These are phyloP conservation scores for Talinum fruticosum DNA, from an alignment of 148 eudicot genomes.

Conservation along the genomic window DNA sequence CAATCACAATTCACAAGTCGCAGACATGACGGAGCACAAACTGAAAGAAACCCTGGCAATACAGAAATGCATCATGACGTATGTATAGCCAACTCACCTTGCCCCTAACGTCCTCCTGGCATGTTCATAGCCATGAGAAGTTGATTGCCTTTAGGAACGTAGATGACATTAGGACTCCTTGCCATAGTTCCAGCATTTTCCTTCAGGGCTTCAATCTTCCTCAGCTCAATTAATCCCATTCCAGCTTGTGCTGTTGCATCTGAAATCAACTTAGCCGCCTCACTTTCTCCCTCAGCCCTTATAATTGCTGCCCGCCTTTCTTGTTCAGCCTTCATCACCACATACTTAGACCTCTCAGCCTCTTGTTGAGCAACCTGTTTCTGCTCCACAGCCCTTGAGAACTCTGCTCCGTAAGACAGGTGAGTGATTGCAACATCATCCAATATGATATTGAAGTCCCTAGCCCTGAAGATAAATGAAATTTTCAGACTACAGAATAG, in stretches of 20 bases:
- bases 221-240: constrained; percentile 87
- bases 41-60: no score
- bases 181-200: constrained; percentile 69
- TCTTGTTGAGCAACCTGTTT: constrained; percentile 99
- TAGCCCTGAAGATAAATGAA: constrained; percentile 45
- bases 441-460: constrained; percentile 78
- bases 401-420: constrained; percentile 85
- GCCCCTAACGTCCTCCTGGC: constrained; percentile 40
- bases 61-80: no score
- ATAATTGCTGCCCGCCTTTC: constrained; percentile 92
- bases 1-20: background rate
- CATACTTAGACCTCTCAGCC: constrained; percentile 96
- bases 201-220: constrained; percentile 96
- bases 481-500: background rate
- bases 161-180: constrained; percentile 59
- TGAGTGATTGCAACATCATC: constrained; percentile 89
- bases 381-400: constrained; percentile 96
- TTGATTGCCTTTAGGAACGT: constrained; percentile 57
- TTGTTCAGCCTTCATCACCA: constrained; percentile 92
- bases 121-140: constrained; percentile 63
- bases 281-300: constrained; percentile 98
- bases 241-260: constrained; percentile 87
- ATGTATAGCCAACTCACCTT: constrained; percentile 23
- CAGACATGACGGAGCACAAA: background rate
- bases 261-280: constrained; percentile 88